These are phyloP conservation scores for Calophaca sinica DNA, from an alignment of 306 rosid species.

Conservation along the genomic window DNA sequence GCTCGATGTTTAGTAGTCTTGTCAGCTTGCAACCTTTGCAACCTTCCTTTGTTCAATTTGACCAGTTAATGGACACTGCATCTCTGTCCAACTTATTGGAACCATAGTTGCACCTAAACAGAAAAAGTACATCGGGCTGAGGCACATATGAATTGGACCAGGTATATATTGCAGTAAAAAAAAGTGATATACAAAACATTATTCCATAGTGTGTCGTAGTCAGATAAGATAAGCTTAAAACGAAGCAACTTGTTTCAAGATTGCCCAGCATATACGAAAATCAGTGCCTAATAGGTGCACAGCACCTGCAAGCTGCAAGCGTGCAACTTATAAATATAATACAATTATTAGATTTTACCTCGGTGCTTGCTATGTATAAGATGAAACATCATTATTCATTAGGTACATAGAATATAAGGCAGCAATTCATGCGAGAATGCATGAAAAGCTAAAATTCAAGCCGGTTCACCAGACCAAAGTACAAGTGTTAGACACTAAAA, in stretches of 20 bases:
- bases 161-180: not conserved
- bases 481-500: not conserved
- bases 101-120: constrained; percentile 78
- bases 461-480: not conserved
- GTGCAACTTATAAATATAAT: constrained; percentile 4
- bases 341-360: constrained; percentile 21
- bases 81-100: constrained; percentile 93
- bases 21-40: constrained; percentile 78
- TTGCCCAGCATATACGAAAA: constrained; percentile 20
- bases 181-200: not conserved
- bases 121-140: constrained; percentile 33
- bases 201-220: not conserved
- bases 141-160: constrained; percentile 14
- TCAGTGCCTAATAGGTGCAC: constrained; percentile 28
- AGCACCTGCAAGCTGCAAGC: not conserved
- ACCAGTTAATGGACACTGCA: constrained; percentile 87
- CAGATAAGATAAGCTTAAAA: constrained; percentile 31
- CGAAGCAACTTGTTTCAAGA: constrained; percentile 3
- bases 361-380: not conserved
- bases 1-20: constrained; percentile 31
- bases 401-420: not conserved
- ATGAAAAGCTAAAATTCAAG: not conserved
- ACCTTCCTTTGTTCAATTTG: constrained; percentile 92
- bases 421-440: constrained; percentile 2
- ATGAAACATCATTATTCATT: constrained; percentile 18